Percentiles rank a stretch among this genome's conserved stretches.
These are phyloP conservation scores for Trametes cinnabarina DNA, from an alignment of 768 basidiomycete genomes.

Conservation along the genomic window DNA sequence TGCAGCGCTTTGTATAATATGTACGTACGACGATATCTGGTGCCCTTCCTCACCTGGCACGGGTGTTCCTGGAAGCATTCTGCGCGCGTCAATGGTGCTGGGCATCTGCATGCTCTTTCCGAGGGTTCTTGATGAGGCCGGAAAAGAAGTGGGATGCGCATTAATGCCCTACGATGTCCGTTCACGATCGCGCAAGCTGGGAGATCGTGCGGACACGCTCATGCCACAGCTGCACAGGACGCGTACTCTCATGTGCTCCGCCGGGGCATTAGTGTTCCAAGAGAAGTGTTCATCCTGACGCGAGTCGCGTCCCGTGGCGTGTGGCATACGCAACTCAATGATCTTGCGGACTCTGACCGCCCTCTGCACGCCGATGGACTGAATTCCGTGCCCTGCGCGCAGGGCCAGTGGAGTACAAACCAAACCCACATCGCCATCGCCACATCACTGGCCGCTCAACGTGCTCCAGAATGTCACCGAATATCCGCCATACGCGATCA, in stretches of 20 bases:
- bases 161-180: constrained; percentile 9
- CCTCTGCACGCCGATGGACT: not conserved
- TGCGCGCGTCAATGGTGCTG: constrained; percentile 3
- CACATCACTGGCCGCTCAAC: constrained; percentile 1
- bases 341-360: not conserved
- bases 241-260: constrained; percentile 12
- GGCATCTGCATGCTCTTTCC: constrained; percentile 10
- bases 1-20: constrained; percentile 15
- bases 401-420: not conserved
- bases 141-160: constrained; percentile 13
- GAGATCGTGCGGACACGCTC: constrained; percentile 4
- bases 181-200: constrained; percentile 7
- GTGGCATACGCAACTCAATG: constrained; percentile 4
- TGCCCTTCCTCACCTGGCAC: constrained; percentile 15
- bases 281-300: constrained; percentile 3
- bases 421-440: not conserved
- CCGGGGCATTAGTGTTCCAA: constrained; percentile 18
- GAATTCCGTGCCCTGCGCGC: not conserved
- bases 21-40: constrained; percentile 22
- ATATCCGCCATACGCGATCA: constrained; percentile 41
- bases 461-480: constrained; percentile 37
- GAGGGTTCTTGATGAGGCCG: constrained; percentile 10
- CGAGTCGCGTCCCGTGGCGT: constrained; percentile 20
- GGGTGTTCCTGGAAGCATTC: constrained; percentile 18
- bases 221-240: constrained; percentile 17